Evolutionary conservation across 2,329 filamentous ascomycete species (phyloP).

Genomic region (Cladophialophora bantiana): DNA sequence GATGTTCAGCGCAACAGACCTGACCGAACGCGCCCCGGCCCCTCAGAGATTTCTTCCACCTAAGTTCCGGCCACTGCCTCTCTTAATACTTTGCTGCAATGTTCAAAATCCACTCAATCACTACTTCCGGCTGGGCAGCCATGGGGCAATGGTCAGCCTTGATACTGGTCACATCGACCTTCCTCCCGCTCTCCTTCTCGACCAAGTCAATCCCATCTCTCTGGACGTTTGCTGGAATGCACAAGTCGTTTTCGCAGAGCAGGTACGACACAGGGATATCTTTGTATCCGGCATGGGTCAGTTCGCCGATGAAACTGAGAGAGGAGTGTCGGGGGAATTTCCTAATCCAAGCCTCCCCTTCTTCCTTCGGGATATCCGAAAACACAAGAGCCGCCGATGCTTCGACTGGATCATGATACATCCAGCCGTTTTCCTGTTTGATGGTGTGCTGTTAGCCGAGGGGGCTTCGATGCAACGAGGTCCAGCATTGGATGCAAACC

Average conservation of each 20-base stretch:
- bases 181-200: constrained; percentile 43
- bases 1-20: not conserved
- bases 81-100: constrained; percentile 18
- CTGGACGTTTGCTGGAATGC: constrained; percentile 43
- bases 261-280: constrained; percentile 48
- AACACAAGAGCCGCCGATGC: constrained; percentile 15
- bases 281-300: constrained; percentile 47
- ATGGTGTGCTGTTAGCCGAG: not conserved
- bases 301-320: constrained; percentile 41
- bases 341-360: constrained; percentile 35
- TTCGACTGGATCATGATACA: constrained; percentile 24
- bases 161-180: constrained; percentile 46
- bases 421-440: constrained; percentile 34
- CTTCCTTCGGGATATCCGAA: constrained; percentile 25
- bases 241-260: constrained; percentile 44
- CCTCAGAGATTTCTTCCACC: not conserved
- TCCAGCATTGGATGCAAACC: constrained; percentile 3
- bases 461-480: not conserved
- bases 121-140: constrained; percentile 38
- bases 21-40: not conserved
- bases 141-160: constrained; percentile 44
- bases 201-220: constrained; percentile 44
- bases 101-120: constrained; percentile 34
- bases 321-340: constrained; percentile 42
- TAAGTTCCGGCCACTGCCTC: not conserved